These are phyloP conservation scores for Oryza longistaminata DNA, from an alignment of 176 grass and related monocot genomes.

Conservation along the genomic window DNA sequence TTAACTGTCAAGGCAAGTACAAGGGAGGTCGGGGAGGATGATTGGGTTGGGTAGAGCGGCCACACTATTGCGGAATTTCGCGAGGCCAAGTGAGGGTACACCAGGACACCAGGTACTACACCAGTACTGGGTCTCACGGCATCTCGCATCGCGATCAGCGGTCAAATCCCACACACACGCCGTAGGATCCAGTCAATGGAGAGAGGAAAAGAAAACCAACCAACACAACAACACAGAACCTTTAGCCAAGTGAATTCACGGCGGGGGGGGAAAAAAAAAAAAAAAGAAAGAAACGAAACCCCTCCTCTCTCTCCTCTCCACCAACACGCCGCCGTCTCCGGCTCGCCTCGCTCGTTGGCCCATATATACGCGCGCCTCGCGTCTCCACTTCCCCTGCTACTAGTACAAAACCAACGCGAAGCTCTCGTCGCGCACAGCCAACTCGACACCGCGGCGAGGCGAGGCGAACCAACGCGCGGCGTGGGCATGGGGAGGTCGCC, in stretches of 20 bases:
- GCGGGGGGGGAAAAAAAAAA: not conserved
- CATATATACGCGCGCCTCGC: constrained; percentile 43
- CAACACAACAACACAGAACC: not conserved
- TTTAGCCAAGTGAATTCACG: not conserved
- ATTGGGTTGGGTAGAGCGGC: not conserved
- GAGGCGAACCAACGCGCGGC: not conserved
- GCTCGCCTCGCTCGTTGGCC: not conserved
- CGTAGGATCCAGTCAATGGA: constrained; percentile 37
- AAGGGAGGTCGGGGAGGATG: not conserved
- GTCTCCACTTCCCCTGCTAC: not conserved
- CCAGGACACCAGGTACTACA: no score
- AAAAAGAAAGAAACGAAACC: not conserved
- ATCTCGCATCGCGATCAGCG: not conserved
- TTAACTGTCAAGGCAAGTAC: not conserved
- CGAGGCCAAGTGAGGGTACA: not conserved
- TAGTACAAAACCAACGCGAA: not conserved
- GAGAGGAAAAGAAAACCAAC: constrained; percentile 15
- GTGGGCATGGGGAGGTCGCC: constrained; percentile 71
- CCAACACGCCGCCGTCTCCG: not conserved
- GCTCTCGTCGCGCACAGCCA: not conserved
- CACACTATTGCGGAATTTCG: not conserved
- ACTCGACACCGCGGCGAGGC: not conserved
- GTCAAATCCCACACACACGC: constrained; percentile 25
- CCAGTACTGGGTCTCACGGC: not conserved
- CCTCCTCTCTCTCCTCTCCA: not conserved